Evolutionary conservation across 805 yeast species (phyloP).

Genomic region (Monosporozyma aquatica): DNA sequence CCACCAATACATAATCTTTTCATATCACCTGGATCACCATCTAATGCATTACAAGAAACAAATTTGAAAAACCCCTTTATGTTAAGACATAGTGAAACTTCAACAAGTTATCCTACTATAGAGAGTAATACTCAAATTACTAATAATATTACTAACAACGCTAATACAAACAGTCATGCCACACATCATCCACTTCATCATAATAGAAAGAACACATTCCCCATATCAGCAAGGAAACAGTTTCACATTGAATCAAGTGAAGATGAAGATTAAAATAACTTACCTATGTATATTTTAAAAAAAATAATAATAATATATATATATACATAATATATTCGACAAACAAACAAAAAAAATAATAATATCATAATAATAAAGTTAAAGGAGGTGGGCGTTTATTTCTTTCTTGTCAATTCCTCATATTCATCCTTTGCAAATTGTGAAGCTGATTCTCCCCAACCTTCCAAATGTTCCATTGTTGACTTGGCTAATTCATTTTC

Average conservation of each 20-base stretch:
- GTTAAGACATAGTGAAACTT: slow-evolving; percentile 2
- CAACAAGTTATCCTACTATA: neutral
- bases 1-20: neutral
- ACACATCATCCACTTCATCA: neutral
- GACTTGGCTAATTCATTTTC: slow-evolving; percentile 25
- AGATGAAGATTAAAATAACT: neutral
- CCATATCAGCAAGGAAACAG: too few relatives aligned
- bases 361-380: neutral
- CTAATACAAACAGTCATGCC: neutral
- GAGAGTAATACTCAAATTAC: too few relatives aligned
- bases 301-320: neutral
- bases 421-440: slow-evolving; percentile 37
- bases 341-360: neutral
- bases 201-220: neutral
- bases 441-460: slow-evolving; percentile 41
- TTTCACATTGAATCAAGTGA: slow-evolving; percentile 4
- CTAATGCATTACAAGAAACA: slow-evolving; percentile 1
- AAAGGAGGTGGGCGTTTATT: slow-evolving; percentile 9
- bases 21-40: neutral
- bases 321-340: neutral
- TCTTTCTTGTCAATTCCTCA: slow-evolving; percentile 26
- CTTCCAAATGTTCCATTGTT: slow-evolving; percentile 33
- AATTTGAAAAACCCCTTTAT: slow-evolving; percentile 3
- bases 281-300: neutral
- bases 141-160: too few relatives aligned